phyloP scores from a whole-genome alignment of 345 rosid genomes.

The Salix suchowensis region DNA sequence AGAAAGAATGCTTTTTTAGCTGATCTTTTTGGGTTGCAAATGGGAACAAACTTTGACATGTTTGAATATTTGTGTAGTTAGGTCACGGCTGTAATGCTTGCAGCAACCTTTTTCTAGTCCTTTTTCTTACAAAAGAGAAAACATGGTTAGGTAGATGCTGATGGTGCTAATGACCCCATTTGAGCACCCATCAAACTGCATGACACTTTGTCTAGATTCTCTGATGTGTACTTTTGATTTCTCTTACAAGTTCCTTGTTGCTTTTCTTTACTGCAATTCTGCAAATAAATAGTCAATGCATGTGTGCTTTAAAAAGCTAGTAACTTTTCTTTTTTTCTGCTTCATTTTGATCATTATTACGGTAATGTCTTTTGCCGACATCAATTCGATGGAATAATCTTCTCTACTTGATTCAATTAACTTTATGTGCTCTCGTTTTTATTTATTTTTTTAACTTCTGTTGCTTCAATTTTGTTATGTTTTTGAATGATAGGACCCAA shows the following conservation, averaged over 20 bases:
- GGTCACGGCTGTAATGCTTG: conserved; percentile 8
- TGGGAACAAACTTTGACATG: not conserved
- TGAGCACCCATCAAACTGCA: not conserved
- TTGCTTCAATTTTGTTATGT: not conserved
- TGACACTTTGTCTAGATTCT: not conserved
- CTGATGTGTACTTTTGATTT: not conserved
- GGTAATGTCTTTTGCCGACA: not conserved
- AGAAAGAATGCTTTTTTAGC: not conserved
- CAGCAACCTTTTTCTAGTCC: not conserved
- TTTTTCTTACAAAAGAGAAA: not conserved
- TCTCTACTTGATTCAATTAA: not conserved
- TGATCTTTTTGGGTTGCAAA: not conserved
- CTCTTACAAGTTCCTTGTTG: not conserved
- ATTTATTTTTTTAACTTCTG: not conserved
- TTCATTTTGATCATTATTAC: not conserved
- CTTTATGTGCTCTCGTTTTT: not conserved
- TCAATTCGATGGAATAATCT: not conserved
- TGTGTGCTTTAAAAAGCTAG: not conserved
- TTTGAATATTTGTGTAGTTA: conserved; percentile 7
- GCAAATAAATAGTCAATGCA: not conserved
- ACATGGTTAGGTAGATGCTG: conserved; percentile 12
- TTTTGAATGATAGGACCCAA: conserved; percentile 45
- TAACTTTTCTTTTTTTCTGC: not conserved
- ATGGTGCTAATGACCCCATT: conserved; percentile 16
- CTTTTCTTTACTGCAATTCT: not conserved